A percentile compares a stretch with the other conserved stretches of the same genome.
Conservation (phyloP, 768 basidiomycete genomes). For the Hemileccinum rubropunctum region DNA sequence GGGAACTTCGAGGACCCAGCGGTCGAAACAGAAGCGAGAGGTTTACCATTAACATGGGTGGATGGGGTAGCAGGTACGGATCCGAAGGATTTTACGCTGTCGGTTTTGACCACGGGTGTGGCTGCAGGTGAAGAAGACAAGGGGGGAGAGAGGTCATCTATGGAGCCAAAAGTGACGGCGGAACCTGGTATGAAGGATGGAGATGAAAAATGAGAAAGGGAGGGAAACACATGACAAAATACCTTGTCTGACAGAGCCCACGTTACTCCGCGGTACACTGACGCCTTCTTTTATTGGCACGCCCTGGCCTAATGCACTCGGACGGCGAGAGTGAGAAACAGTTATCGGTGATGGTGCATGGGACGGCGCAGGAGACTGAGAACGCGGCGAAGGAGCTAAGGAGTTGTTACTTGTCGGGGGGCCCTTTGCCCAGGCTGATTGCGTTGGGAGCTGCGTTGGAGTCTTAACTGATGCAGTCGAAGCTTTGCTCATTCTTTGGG, state of each 20-base stretch:
- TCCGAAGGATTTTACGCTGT: slow-evolving; percentile 80
- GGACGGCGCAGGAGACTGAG: slow-evolving; percentile 72
- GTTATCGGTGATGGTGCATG: slow-evolving; percentile 43
- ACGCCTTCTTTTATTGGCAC: slow-evolving; percentile 79
- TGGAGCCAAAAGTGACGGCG: slow-evolving; percentile 84
- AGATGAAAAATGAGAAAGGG: slow-evolving; percentile 1
- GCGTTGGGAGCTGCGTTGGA: slow-evolving; percentile 68
- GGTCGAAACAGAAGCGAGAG: slow-evolving; percentile 44
- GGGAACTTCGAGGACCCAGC: slow-evolving; percentile 36
- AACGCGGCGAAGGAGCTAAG: slow-evolving; percentile 60
- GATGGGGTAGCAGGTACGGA: slow-evolving; percentile 56
- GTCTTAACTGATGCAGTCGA: slow-evolving; percentile 73
- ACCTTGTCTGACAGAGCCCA: slow-evolving; percentile 69
- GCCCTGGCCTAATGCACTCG: slow-evolving; percentile 70
- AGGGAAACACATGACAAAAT: slow-evolving; percentile 22
- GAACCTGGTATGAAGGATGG: slow-evolving; percentile 42
- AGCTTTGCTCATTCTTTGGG: slow-evolving; percentile 88
- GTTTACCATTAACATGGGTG: slow-evolving; percentile 62
- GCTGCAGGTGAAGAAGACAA: slow-evolving; percentile 83
- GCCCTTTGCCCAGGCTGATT: slow-evolving; percentile 91
- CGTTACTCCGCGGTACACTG: slow-evolving; percentile 61
- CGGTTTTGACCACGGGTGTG: slow-evolving; percentile 60
- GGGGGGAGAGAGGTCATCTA: slow-evolving; percentile 74
- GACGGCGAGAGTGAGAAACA: slow-evolving; percentile 71
- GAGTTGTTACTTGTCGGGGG: slow-evolving; percentile 62